Base-by-base conservation (phyloP, 768 basidiomycete species). In the Artomyces pyxidatus region DNA sequence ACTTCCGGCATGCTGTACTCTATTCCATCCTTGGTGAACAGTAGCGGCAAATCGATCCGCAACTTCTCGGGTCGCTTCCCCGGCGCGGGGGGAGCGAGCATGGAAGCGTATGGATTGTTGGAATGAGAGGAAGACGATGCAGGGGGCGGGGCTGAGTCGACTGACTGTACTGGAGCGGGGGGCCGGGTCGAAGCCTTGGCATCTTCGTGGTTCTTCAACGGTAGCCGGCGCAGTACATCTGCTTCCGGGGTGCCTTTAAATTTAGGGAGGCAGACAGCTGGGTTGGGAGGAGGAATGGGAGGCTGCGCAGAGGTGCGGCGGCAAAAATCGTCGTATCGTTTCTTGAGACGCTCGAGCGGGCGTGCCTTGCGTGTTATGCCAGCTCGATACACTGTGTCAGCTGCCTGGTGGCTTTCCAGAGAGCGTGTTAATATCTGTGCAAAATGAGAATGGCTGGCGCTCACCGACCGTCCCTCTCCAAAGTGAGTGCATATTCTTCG, bases 1-100 rank as follows among this genome's bases (percentile, higher is more conserved):
- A 82, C 83, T 72, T 91, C 94, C 59, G 88, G 82, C 21, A 84
- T 81, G 58, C 88, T 85, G 66, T 86, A 95, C 63, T 97, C 93
- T 1, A 78, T 71, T 2, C 81, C 76, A 43, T 87, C 82, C 27
- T 80, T 77, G n/a, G 83, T 88, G 58, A 83, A 86, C 12, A 92
- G 66, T 16, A 89, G 63, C 1, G 76, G 69, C 32, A 90, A 69
- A 52, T 87, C 74, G 62, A 88, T 85, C 27, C 76, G 74, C 38
- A 80, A 68, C 55, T 81, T 80, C 66, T 91, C 87, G 5, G 78
- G 83, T 16, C 82, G 82, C 60, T 80, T 85, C 1, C 78, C 83
- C 1, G 80, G 78, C 10, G 69, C 70, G 0, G 79, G 80, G 16
- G 86, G 85, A 2, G 80, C 80, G 14, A 85, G 75, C 78, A 90